A percentile compares a stretch with the other conserved stretches of the same genome.
Conservation (phyloP, 768 basidiomycete species). For the Clitopilus passeckerianus region DNA sequence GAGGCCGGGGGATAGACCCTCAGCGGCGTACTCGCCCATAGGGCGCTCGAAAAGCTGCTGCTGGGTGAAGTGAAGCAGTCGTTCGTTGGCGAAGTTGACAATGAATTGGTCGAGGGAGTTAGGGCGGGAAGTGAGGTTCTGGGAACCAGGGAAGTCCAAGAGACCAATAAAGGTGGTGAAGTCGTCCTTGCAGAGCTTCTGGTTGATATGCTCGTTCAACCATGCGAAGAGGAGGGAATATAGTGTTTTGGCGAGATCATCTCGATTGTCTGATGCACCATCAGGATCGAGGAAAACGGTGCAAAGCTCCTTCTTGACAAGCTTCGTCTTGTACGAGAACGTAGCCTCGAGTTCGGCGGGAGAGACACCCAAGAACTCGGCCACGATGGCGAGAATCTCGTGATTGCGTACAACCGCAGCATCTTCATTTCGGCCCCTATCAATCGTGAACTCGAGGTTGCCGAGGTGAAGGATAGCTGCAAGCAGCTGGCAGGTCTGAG, state of each 20-base stretch:
- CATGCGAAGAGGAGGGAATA: constrained; percentile 95
- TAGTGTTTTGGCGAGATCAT: constrained; percentile 89
- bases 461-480: constrained; percentile 97
- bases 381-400: constrained; percentile 76
- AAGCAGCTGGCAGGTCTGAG: constrained; percentile 90
- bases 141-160: constrained; percentile 90
- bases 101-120: constrained; percentile 97
- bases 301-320: constrained; percentile 95
- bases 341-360: constrained; percentile 68
- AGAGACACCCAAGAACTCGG: constrained; percentile 88
- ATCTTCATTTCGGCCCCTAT: constrained; percentile 81
- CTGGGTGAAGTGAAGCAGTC: constrained; percentile 79
- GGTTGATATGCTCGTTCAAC: constrained; percentile 95
- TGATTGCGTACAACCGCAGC: constrained; percentile 88
- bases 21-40: constrained; percentile 76
- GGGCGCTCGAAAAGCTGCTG: constrained; percentile 77
- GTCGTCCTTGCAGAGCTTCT: constrained; percentile 90
- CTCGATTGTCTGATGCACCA: constrained; percentile 87
- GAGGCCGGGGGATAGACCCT: constrained; percentile 62
- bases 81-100: constrained; percentile 95
- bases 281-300: constrained; percentile 95
- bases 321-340: constrained; percentile 86
- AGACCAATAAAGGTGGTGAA: constrained; percentile 90
- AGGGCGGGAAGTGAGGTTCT: constrained; percentile 80
- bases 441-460: constrained; percentile 88